phyloP scores from a whole-genome alignment of 1,284 basidiomycete genomes.

The Afroboletus lepidellus region DNA sequence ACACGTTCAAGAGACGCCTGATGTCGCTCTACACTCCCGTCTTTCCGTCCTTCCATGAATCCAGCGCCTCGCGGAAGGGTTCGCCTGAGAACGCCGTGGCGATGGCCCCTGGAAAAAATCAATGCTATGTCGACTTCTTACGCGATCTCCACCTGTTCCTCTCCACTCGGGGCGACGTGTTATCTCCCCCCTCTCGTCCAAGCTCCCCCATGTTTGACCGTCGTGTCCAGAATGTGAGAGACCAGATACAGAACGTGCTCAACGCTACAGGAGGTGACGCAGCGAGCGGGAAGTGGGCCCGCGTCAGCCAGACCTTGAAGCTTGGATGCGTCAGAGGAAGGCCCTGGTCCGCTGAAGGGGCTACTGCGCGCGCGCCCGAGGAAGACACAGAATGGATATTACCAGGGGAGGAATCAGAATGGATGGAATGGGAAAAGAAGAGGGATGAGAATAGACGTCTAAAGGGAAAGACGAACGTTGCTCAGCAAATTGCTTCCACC shows the following conservation, averaged over 20 bases:
- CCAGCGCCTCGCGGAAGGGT: constrained; percentile 5
- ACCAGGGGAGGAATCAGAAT: constrained; percentile 34
- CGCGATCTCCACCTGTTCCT: constrained; percentile 35
- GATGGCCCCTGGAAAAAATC: constrained; percentile 9
- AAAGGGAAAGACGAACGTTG: constrained; percentile 18
- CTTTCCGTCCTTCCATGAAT: constrained; percentile 26
- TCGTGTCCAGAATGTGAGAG: constrained; percentile 25
- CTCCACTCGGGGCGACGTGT: constrained; percentile 30
- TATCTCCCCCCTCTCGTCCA: constrained; percentile 34
- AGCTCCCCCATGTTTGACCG: constrained; percentile 22
- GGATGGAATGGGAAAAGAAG: constrained; percentile 35
- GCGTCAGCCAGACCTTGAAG: constrained; percentile 28
- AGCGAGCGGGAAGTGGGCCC: constrained; percentile 25
- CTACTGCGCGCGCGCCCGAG: constrained; percentile 3
- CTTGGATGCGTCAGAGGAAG: constrained; percentile 34
- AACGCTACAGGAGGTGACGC: constrained; percentile 12
- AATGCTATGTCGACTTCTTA: constrained; percentile 26
- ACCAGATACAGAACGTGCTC: constrained; percentile 21
- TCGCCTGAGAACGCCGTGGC: constrained; percentile 1
- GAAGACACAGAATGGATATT: constrained; percentile 30
- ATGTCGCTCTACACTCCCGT: constrained; percentile 38
- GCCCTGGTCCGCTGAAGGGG: constrained; percentile 10
- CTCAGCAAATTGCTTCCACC: constrained; percentile 13
- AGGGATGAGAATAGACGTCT: constrained; percentile 20
- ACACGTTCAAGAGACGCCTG: neutral